Percentiles rank a stretch among this genome's conserved stretches.
Conservation (phyloP, 2,329 filamentous ascomycete genomes). For the Cladosporium cucumerinum region DNA sequence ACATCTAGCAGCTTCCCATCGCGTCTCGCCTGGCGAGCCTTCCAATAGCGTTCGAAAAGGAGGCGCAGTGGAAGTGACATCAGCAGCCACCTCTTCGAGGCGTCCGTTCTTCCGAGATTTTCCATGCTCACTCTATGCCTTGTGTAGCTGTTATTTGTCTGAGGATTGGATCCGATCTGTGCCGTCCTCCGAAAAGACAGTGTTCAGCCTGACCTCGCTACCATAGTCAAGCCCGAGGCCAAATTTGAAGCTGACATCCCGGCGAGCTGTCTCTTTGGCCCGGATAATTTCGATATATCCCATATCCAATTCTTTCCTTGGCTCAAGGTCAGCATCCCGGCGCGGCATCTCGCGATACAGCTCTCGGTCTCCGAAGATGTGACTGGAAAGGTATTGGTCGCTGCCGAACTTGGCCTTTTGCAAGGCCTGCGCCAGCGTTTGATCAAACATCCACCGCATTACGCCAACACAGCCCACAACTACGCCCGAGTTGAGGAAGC, state of each 20-base stretch:
- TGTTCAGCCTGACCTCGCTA: constrained; percentile 27
- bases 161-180: constrained; percentile 27
- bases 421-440: constrained; percentile 33
- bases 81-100: constrained; percentile 20
- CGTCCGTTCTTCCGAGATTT: constrained; percentile 17
- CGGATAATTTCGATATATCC: constrained; percentile 24
- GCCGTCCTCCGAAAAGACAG: constrained; percentile 28
- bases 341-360: constrained; percentile 31
- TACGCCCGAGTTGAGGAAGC: constrained; percentile 36
- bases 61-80: constrained; percentile 23
- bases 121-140: constrained; percentile 18
- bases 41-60: constrained; percentile 22
- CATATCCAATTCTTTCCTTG: constrained; percentile 4
- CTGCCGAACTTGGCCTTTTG: constrained; percentile 29
- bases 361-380: constrained; percentile 33
- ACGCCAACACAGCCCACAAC: constrained; percentile 27
- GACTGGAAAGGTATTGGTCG: constrained; percentile 37
- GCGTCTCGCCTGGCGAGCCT: constrained; percentile 1
- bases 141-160: constrained; percentile 18
- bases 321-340: constrained; percentile 35
- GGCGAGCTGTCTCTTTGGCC: constrained; percentile 36
- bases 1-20: constrained; percentile 25
- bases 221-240: constrained; percentile 31
- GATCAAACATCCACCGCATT: constrained; percentile 28
- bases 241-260: constrained; percentile 39